Base-by-base conservation (phyloP, 78 protist genomes). In the Paulinella micropora region DNA sequence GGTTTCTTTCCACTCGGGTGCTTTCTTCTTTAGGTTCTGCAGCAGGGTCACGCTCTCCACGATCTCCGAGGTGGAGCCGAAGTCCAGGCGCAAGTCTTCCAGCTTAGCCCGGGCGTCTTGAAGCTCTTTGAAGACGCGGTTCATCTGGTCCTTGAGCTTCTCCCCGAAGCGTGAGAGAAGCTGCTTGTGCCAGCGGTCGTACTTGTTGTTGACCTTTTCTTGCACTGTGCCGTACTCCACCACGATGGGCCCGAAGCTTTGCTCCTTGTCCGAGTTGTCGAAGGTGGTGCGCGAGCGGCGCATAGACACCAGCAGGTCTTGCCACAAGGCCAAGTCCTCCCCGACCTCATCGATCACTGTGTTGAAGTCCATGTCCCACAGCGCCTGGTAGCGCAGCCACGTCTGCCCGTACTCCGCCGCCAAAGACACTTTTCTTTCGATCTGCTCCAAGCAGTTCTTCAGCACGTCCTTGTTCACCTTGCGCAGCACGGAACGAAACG, bases 341-440 rank as follows among this genome's bases (percentile, higher is more conserved):
- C 28, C 15, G 35, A 86, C 81, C 69, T 39, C 88, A 9, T 39
- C 34, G 37, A 86, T 3, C 9, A 86, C 28, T 26, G 23, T 40
- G 34, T 39, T 28, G 31, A 86, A 15, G 41, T 86, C 69, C 88
- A 86, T 41, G 31, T 86, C 88, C 88, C 88, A 86, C 35, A 86
- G 88, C 51, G 9, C 69, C 84, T 81, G 84, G 15, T 81, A 81
- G 38, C 28, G 84, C 84, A 81, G 15, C 84, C 84, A 81, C 84
- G 9, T 81, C 37, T 15, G 28, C 29, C 9, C 84, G 15, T 81
- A 81, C 28, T 15, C 84, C 34, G 9, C 84, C 4, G 15, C 84
- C 29, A 31, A 9, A 9, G 28, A 31, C 84, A 81, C 28, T 15
- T 34, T 81, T 15, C 15, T 32, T 32, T 81, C 84, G 15, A 81